Evolutionary conservation across 2,329 filamentous ascomycete genomes (phyloP), one percentile per base, ranked within the genome.

Genomic region (Phialemoniopsis sp.): DNA sequence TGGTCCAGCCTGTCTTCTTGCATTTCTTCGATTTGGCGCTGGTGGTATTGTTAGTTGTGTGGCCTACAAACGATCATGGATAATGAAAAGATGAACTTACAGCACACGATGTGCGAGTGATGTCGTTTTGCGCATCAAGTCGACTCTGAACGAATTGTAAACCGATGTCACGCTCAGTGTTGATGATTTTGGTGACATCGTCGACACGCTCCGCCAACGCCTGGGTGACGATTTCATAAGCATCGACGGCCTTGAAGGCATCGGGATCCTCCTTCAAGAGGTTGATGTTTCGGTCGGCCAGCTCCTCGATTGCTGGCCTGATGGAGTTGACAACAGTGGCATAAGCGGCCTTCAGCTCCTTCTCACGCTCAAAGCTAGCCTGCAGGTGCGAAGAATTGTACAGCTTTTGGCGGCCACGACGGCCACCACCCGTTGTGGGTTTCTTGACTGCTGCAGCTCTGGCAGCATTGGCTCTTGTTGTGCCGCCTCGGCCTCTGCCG

Each of bases 281-380:
- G 36, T 79, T 74, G 42, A 83, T 61, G 37, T 67, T 73, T 28
- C 78, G 71, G 38, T 78, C 74, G 14, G 80, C 80, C 15, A 88
- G 67, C 53, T 86, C 81, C 42, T 80, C 78, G 13, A 86, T 66
- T 9, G 80, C 72, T 13, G 77, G 76, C 57, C 84, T 86, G 50
- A 85, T 61, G 21, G 75, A 69, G 49, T 77, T 73, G 42, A 78
- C 72, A 37, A 87, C 73, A 42, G 73, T 66, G n/a, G 78, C 72
- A 58, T 78, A 87, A 17, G 70, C 70, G 40, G 78, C 77, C 58
- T 83, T 83, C 50, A 87, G 67, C 49, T 84, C 75, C 48, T 82
- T 72, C 55, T 82, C 78, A 39, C 84, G 79, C 55, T 80, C 76
- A 47, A 78, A 75, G 41, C 72, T 70, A 37, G 75, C 76, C 55